Evolutionary conservation across 495 filamentous ascomycete species (phyloP).

Genomic region (Penicillium argentinense): DNA sequence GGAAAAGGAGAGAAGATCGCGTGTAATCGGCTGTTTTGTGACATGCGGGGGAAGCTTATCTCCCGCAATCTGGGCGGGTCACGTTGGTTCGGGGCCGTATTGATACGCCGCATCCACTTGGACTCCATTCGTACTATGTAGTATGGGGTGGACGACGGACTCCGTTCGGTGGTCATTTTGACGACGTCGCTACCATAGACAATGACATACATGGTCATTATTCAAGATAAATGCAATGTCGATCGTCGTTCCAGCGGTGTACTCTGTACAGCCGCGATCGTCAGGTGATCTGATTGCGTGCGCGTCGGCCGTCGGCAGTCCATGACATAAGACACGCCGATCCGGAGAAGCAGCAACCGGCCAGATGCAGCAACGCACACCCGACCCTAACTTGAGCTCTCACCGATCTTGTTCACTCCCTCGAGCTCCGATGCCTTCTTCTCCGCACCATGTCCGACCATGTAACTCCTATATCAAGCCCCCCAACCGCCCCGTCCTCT

Average conservation of each 20-base stretch:
- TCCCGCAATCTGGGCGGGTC: not conserved
- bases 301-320: slow-evolving; percentile 23
- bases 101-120: not conserved
- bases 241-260: no score
- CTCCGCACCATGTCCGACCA: slow-evolving; percentile 13
- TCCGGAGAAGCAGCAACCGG: slow-evolving; percentile 14
- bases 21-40: slow-evolving; percentile 10
- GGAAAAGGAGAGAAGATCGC: not conserved
- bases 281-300: slow-evolving; percentile 1
- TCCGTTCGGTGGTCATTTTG: no score
- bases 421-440: not conserved
- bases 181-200: no score
- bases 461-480: slow-evolving; percentile 16
- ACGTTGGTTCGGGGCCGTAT: not conserved
- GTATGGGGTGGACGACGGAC: no score
- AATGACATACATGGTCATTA: no score
- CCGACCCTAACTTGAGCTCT: not conserved
- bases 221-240: not conserved
- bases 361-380: slow-evolving; percentile 11
- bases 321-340: slow-evolving; percentile 24
- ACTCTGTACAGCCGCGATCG: no score
- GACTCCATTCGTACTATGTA: not conserved
- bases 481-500: slow-evolving; percentile 7
- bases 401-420: not conserved
- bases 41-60: slow-evolving; percentile 19